These are phyloP conservation scores for Backusella luteola DNA, from an alignment of 192 early-diverging fungal genomes.

Conservation along the genomic window DNA sequence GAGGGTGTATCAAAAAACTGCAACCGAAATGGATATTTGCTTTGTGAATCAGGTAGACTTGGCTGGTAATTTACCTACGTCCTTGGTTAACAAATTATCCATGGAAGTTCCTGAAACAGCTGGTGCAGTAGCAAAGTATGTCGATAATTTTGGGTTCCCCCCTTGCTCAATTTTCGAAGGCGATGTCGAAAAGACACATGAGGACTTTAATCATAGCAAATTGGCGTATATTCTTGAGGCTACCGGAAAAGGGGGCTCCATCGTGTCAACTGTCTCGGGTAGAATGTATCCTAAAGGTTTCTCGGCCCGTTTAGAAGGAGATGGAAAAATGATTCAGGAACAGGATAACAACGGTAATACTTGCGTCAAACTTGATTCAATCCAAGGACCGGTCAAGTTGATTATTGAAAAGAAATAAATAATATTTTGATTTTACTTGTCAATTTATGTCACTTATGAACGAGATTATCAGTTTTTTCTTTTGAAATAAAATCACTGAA, in stretches of 20 bases:
- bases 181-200: conserved; percentile 23
- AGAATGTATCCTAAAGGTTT: conserved; percentile 52
- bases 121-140: conserved; percentile 42
- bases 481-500: too few relatives aligned
- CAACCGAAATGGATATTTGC: conserved; percentile 25
- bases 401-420: conserved; percentile 1
- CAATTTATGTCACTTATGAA: not conserved
- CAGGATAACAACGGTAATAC: not conserved
- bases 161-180: conserved; percentile 34
- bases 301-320: conserved; percentile 22
- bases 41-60: conserved; percentile 57
- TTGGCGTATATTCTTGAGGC: conserved; percentile 30
- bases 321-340: not conserved
- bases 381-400: not conserved
- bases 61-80: conserved; percentile 41
- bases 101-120: conserved; percentile 45
- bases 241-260: conserved; percentile 22
- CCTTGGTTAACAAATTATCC: conserved; percentile 42
- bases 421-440: not conserved
- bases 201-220: conserved; percentile 41
- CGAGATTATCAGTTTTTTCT: too few relatives aligned
- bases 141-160: conserved; percentile 46
- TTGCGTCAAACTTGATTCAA: not conserved
- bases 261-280: conserved; percentile 24
- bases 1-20: conserved; percentile 36